Conservation (phyloP, 2,329 filamentous ascomycete genomes). For the Periconia sp. region DNA sequence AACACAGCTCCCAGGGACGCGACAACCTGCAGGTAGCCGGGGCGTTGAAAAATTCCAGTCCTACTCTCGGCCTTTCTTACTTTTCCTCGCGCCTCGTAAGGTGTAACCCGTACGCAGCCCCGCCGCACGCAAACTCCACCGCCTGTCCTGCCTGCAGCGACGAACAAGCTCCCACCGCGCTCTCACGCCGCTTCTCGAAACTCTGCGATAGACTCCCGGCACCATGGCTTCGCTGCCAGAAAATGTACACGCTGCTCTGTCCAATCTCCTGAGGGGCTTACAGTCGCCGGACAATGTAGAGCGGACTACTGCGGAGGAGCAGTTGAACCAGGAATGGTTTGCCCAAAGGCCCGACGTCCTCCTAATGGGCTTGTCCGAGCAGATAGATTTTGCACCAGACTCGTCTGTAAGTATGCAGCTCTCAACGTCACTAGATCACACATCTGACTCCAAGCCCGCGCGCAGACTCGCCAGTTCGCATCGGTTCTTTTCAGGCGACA, state of each 20-base stretch:
- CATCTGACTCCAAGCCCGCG: neutral
- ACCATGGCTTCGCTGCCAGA: constrained; percentile 84
- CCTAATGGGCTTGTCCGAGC: constrained; percentile 92
- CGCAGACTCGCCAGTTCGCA: constrained; percentile 84
- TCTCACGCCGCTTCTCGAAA: constrained; percentile 25
- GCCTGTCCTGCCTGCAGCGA: constrained; percentile 3
- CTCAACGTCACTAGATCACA: neutral
- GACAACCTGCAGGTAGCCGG: constrained; percentile 15
- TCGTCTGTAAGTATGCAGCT: constrained; percentile 63
- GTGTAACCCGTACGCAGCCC: constrained; percentile 6
- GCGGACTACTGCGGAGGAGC: constrained; percentile 86
- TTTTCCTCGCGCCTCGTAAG: neutral
- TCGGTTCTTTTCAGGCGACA: constrained; percentile 95
- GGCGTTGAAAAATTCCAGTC: too few relatives aligned
- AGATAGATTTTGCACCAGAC: constrained; percentile 80
- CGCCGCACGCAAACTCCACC: neutral
- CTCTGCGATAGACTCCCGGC: constrained; percentile 16
- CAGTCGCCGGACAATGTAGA: constrained; percentile 88
- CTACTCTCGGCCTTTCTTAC: neutral
- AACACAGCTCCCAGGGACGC: constrained; percentile 3
- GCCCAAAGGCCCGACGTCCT: constrained; percentile 80
- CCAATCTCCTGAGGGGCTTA: constrained; percentile 84
- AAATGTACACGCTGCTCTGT: constrained; percentile 83
- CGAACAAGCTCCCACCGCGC: constrained; percentile 11
- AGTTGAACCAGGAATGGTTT: constrained; percentile 91